Base-by-base conservation (phyloP, 1,284 basidiomycete species). In the Schizopora paradoxa region DNA sequence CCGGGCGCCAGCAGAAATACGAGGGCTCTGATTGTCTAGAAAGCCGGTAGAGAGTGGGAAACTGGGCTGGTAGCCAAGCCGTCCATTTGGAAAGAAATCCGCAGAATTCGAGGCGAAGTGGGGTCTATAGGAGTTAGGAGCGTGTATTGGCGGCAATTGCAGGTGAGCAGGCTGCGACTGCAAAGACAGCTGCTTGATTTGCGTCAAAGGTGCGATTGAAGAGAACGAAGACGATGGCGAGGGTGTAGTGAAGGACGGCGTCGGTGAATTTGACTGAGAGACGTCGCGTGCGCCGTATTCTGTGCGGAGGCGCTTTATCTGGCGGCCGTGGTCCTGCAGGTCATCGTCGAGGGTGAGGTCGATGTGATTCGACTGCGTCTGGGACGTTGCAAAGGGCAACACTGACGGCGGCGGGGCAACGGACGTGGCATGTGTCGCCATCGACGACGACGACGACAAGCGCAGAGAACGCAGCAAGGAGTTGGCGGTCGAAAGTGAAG, bases 331-430 rank as follows among this genome's bases (percentile, higher is more conserved):
- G 42, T 54, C 46, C 52, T 59, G 58, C 51, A 71, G 69, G 55
- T 76, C 74, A 59, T 78, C 77, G 59, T 79, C 77, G 42, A 66
- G 62, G n/a, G 79, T 82, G 51, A 82, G 67, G 66, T 82, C 79
- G 55, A 81, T 82, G 53, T 68, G 72, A 49, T 70, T 66, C 29
- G 65, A 59, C 46, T 63, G 62, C 46, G 45, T 37, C 36, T 32
- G 38, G 33, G 48, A 16, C 21, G 43, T 16, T 11, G 26, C 34
- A 39, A 29, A 43, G 36, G 44, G 46, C 45, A 37, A 16, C n/a
- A 42, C 19, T 7, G 54, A 46, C 1, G 52, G 46, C 2, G 26
- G 19, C 11, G 47, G 53, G 1, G 43, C 51, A 8, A 18, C 39
- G n/a, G 43, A 38, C n/a, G 47, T 26, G 19, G 43, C 27, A 16